phyloP scores from a whole-genome alignment of 2,329 filamentous ascomycete genomes.

The Penicillium vulpinum region DNA sequence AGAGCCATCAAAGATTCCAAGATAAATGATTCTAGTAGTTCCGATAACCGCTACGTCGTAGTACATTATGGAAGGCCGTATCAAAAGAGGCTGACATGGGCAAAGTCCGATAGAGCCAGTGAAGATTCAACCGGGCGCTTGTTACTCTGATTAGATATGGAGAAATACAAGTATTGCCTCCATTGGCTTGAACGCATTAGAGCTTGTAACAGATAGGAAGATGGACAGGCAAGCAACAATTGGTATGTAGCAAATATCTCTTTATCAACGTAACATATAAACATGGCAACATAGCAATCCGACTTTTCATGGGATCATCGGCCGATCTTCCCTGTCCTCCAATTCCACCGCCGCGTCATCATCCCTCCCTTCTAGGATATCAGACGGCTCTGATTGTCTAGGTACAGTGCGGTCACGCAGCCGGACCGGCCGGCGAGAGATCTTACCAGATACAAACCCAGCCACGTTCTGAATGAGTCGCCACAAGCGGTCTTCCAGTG shows the following conservation, averaged over 20 bases:
- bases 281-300: neutral
- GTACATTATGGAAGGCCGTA: too few species aligned
- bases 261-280: conserved; percentile 3
- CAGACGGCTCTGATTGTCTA: conserved; percentile 19
- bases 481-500: conserved; percentile 41
- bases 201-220: neutral
- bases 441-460: conserved; percentile 19
- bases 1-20: too few species aligned
- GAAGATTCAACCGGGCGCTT: neutral
- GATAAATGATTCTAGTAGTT: too few species aligned
- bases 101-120: neutral
- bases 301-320: conserved; percentile 4
- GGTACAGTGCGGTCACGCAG: conserved; percentile 20
- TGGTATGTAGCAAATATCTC: neutral
- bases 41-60: too few species aligned
- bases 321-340: conserved; percentile 37
- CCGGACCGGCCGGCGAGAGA: conserved; percentile 14
- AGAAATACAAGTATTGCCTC: neutral
- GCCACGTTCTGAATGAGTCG: conserved; percentile 36
- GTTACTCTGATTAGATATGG: neutral
- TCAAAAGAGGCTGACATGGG: neutral
- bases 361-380: conserved; percentile 55
- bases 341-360: conserved; percentile 50
- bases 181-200: neutral
- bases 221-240: neutral